Base-by-base conservation (phyloP, 805 yeast species). In the Candida berthetii region DNA sequence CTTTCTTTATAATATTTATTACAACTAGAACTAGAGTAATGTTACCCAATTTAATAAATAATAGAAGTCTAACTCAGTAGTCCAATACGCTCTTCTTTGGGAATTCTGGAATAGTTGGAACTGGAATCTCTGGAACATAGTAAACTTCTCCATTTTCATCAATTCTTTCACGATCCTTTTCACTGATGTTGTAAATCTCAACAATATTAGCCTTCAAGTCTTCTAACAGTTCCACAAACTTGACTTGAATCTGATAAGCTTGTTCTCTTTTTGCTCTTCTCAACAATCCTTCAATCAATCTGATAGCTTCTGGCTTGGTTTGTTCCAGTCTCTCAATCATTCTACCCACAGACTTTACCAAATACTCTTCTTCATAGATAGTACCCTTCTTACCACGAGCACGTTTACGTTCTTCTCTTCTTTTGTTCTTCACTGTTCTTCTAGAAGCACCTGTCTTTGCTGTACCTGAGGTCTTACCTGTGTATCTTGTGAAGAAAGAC, bases 331-430 rank as follows among this genome's bases (percentile, higher is more conserved):
- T 77, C 42, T 88, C 97, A 28, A 88, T 64, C 58, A 93, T 72
- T 58, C 99, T 79, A 4, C 96, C 93, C 44, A 87, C 80, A 3
- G 97, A 90, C 51, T 78, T 79, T 37, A 93, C 82, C 42, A 93
- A 74, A 61, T 93, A 93, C 60, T 93, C 98, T 60, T 93, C 99
- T 62, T 93, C 99, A 56, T 93, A 93, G 17, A 93, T 85, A 7
- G 97, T 91, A 37, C 98, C 98, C 67, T 93, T 93, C 69, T 95
- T 88, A 45, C 99, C 99, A 53, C 96, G 79, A 2, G 99, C 99
- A 45, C 80, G 76, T 67, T 93, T 93, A 54, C 99, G 78, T 58
- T 91, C 99, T 63, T 91, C 97, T 50, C 99, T 78, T 60, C 96
- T 85, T 49, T 82, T 78, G 62, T 93, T 93, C 66, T 93, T 93